These are phyloP conservation scores for Zea mays DNA, from an alignment of 176 grass and related monocot species.

Conservation along the genomic window Zm-B73-REFERENCE-NAM-5.0 NC_050098.1:114958501-114959000, in stretches of 20 bases:
- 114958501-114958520: conserved; percentile 36
- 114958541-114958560: conserved; percentile 69
- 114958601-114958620: conserved; percentile 26
- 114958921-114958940: conserved; percentile 56
- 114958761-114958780: conserved; percentile 36
- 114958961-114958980: conserved; percentile 69
- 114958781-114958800: conserved; percentile 58
- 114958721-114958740: conserved; percentile 16
- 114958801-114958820: conserved; percentile 75
- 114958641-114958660: conserved; percentile 22
- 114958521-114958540: conserved; percentile 50
- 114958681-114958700: conserved; percentile 24
- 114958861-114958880: conserved; percentile 83
- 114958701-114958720: conserved; percentile 31
- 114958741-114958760: conserved; percentile 59
- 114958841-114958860: conserved; percentile 76
- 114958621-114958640: conserved; percentile 19
- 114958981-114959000: conserved; percentile 55
- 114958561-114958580: conserved; percentile 52
- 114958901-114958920: conserved; percentile 46
- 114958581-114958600: conserved; percentile 26
- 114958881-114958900: conserved; percentile 53
- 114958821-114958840: conserved; percentile 38
- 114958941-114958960: conserved; percentile 80
- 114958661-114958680: conserved; percentile 30